phyloP scores from a whole-genome alignment of 2,329 filamentous ascomycete genomes.

The Colletotrichum sp. region DNA sequence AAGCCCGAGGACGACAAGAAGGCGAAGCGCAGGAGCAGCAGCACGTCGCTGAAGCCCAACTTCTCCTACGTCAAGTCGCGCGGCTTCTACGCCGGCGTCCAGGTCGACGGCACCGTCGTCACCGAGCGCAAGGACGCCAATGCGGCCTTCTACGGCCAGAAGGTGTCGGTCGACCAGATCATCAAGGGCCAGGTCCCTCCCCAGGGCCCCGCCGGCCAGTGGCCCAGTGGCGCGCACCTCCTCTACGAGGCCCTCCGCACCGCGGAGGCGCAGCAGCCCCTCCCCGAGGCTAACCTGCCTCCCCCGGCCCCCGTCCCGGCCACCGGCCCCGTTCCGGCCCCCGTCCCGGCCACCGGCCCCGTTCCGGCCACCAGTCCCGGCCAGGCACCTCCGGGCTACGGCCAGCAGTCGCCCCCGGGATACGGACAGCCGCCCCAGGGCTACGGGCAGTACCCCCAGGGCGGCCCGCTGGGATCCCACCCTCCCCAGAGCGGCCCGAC shows the following conservation, averaged over 20 bases:
- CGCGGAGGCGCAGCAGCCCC: conserved; percentile 31
- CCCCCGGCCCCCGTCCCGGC: conserved; percentile 10
- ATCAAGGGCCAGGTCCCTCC: conserved; percentile 47
- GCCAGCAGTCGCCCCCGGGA: neutral
- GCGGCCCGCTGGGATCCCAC: conserved; percentile 21
- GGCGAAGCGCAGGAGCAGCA: conserved; percentile 20
- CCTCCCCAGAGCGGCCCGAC: neutral
- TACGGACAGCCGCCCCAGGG: neutral
- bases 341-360: neutral
- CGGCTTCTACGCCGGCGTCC: conserved; percentile 86
- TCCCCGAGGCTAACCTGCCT: conserved; percentile 21
- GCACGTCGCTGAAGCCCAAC: conserved; percentile 42
- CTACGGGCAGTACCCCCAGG: conserved; percentile 25
- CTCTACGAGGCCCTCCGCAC: conserved; percentile 35
- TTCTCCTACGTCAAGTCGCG: conserved; percentile 83
- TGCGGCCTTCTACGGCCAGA: conserved; percentile 80
- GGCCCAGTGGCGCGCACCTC: conserved; percentile 35
- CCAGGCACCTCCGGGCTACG: neutral
- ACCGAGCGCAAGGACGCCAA: conserved; percentile 90
- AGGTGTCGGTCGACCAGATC: conserved; percentile 50
- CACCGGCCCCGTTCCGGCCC: too few species aligned
- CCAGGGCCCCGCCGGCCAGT: conserved; percentile 28
- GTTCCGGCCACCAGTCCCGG: neutral
- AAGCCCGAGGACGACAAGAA: conserved; percentile 42
- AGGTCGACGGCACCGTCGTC: conserved; percentile 85